Base-by-base conservation (phyloP, 2,329 filamentous ascomycete genomes). In the Sporothrix variecibatus region DNA sequence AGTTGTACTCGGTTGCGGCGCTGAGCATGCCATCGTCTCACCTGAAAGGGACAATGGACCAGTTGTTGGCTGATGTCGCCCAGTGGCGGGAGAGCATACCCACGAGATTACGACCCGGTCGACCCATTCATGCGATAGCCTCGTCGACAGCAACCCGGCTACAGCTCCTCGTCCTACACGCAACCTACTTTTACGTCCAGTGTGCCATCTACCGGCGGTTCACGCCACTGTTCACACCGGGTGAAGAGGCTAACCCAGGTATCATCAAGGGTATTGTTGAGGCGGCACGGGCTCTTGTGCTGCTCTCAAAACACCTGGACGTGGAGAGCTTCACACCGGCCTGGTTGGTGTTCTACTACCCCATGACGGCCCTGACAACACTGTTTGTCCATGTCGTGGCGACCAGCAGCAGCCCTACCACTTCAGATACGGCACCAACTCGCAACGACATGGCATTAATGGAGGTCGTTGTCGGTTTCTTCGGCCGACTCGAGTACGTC, bases 261-360 rank as follows among this genome's bases (percentile, higher is more conserved):
- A 40, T 40, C 34, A 53, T 38, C 17, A 51, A 23, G 17, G 64
- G 62, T 15, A 40, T 60, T 17, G 72, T 69, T 6, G 53, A 73
- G 58, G 72, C 72, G 2, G 72, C 72, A 2, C 72, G 72, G 15
- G 62, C 72, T n/a, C 49, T 73, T 38, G 72, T 73, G 1, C 17
- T 73, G 40, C 56, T 71, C 20, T 71, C 72, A 7, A 73, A 73
- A 68, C 68, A 73, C 20, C 72, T 73, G 4, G 67, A 73, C 43
- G 69, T 60, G 2, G 72, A 73, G 31, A 73, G 67, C 56, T 73
- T 73, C 34, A 65, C 65, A 23, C 72, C 72, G 1, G 72, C 40
- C 1, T 73, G 72, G 72, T 56, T 73, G 23, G 68, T 73, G 17
- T 73, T 73, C 15, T 73, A 73, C 72, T 73, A 73, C 58, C 67